Conservation (phyloP, 306 rosid species). For the Medicago lupulina region DNA sequence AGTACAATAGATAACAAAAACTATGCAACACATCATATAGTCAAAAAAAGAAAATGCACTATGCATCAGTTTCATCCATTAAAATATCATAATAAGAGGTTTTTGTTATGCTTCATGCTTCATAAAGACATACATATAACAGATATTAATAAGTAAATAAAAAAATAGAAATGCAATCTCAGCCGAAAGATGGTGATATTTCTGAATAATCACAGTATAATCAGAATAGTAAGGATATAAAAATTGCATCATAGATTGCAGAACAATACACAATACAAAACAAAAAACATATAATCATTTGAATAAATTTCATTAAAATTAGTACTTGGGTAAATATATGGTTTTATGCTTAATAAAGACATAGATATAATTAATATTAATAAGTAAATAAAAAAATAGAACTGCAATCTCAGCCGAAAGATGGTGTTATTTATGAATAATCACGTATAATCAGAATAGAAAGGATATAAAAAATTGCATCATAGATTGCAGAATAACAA, state of each 20-base stretch:
- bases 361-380: no score
- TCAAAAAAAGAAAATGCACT: no score
- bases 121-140: no score
- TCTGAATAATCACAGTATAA: slow-evolving; percentile 47
- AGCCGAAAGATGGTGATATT: slow-evolving; percentile 79
- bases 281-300: no score
- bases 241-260: slow-evolving; percentile 63
- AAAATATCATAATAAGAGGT: no score
- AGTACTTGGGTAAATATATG: no score
- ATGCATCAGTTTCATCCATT: not conserved
- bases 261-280: no score
- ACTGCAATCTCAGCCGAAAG: slow-evolving; percentile 79
- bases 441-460: slow-evolving; percentile 49
- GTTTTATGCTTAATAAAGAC: no score
- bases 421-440: slow-evolving; percentile 60
- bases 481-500: slow-evolving; percentile 51
- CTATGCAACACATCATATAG: not conserved
- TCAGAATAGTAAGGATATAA: slow-evolving; percentile 35
- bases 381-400: no score
- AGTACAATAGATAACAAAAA: not conserved
- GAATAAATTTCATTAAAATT: no score
- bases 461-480: slow-evolving; percentile 41
- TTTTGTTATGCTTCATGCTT: no score
- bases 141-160: no score
- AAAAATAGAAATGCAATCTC: slow-evolving; percentile 53